Evolutionary conservation across 1,139 yeast genomes (phyloP).

Genomic region (Sugiyamaella sp.): DNA sequence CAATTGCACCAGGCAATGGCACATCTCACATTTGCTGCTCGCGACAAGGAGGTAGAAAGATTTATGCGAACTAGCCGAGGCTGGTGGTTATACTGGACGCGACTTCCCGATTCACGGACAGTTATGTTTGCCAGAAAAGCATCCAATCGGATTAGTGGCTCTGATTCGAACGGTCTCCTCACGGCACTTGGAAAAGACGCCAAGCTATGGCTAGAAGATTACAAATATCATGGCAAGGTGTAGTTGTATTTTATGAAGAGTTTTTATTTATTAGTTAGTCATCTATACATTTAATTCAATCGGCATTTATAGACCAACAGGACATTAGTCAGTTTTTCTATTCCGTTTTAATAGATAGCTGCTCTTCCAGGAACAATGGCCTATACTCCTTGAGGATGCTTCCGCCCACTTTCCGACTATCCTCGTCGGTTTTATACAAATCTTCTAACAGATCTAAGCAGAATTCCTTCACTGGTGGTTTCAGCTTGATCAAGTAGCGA

Average conservation of each 20-base stretch:
- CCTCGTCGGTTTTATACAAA: constrained; percentile 56
- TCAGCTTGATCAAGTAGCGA: constrained; percentile 80
- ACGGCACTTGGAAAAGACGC: constrained; percentile 39
- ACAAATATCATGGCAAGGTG: constrained; percentile 36
- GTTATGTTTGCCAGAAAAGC: constrained; percentile 38
- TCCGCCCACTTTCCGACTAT: constrained; percentile 57
- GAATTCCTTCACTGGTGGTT: constrained; percentile 76
- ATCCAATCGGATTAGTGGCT: constrained; percentile 26
- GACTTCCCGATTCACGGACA: constrained; percentile 32
- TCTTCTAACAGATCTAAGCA: constrained; percentile 69
- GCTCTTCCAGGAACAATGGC: constrained; percentile 29
- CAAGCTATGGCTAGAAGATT: constrained; percentile 37
- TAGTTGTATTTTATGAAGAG: constrained; percentile 20
- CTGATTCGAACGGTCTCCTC: constrained; percentile 32
- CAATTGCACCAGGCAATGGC: constrained; percentile 37
- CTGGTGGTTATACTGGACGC: constrained; percentile 42
- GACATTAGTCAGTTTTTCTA: no score
- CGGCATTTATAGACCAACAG: no score
- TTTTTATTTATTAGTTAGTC: constrained; percentile 10
- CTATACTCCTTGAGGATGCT: constrained; percentile 55
- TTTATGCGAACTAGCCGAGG: constrained; percentile 36
- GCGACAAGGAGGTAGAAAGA: constrained; percentile 33
- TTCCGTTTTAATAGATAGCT: constrained; percentile 4
- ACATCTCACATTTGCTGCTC: constrained; percentile 26
- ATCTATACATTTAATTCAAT: background rate